A percentile compares a stretch with the other conserved stretches of the same genome.
These are phyloP conservation scores for Taphrina deformans DNA, from an alignment of 1,139 yeast species.

Conservation along the genomic window DNA sequence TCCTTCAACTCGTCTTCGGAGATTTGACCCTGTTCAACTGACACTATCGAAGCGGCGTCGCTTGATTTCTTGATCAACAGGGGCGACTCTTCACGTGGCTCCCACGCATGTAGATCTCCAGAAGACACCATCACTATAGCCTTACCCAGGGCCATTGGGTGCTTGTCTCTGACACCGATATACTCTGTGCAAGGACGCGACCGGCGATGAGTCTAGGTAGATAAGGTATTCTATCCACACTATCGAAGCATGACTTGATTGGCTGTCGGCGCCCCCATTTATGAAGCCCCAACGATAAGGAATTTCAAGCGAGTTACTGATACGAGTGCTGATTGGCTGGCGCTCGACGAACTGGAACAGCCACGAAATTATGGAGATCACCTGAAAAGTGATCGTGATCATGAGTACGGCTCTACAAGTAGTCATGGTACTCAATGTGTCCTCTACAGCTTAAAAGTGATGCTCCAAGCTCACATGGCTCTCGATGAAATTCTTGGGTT, in stretches of 20 bases:
- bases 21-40: conserved; percentile 7
- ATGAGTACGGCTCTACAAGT: no score
- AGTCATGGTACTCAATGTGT: no score
- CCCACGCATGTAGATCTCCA: background rate
- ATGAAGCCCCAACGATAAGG: background rate
- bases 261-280: background rate
- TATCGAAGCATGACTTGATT: no score
- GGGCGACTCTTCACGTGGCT: background rate
- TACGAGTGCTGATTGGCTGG: background rate
- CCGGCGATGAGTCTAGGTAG: background rate
- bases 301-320: background rate
- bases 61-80: conserved; percentile 6
- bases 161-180: no score
- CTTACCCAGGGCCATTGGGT: background rate
- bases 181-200: no score
- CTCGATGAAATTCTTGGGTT: no score
- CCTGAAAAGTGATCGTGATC: background rate
- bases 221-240: conserved; percentile 4
- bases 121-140: background rate
- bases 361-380: background rate
- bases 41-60: background rate
- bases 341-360: background rate
- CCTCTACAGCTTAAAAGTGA: no score
- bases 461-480: no score
- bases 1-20: background rate